Base-by-base conservation (phyloP, 129 eudicot genomes). In the Pittosporum tobira region DNA sequence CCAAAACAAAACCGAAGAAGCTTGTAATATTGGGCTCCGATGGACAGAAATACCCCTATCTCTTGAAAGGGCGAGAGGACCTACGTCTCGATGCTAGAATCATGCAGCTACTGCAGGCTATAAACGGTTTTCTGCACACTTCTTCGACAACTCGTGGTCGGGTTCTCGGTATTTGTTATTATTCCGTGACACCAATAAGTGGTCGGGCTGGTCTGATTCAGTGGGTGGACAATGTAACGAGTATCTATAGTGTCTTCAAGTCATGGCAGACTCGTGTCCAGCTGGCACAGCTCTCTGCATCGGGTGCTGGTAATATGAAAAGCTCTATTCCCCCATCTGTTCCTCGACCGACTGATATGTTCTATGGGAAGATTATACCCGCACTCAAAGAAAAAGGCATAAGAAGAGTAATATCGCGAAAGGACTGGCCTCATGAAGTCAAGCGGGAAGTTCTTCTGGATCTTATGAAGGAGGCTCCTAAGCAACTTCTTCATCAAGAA, bases 361-460 rank as follows among this genome's bases (percentile, higher is more conserved):
- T 93, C 59, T 87, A 93, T 69, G 99, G 96, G 23, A 93, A 93
- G 75, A 93, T 93, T 59, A 93, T 93, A 76, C 99, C 99, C 38
- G 99, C 96, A 57, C 80, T 93, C 16, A 93, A 93, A 71, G 99
- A 87, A 64, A 93, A 93, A 79, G 99, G 99, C 65, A 93, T 93
- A 61, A 73, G 89, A 71, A 79, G 94, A 75, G 99, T 87, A 48
- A 93, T 93, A 51, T 93, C 99, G 42, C 75, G 99, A 64, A 87
- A 85, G 67, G 99, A 93, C 71, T 93, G 99, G 99, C 99, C 99
- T 62, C 96, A 81, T 64, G 99, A 93, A 53, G 99, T 93, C 64
- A 93, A 93, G 64, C 73, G 85, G 8, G 84, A 93, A 71, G 99
- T 93, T 56, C 88, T 93, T 74, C 68, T 77, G 71, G 99, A 93